Percentiles rank a stretch among this genome's conserved stretches.
phyloP scores from a whole-genome alignment of 371 early-diverging fungal genomes.

The Circinella umbellata region DNA sequence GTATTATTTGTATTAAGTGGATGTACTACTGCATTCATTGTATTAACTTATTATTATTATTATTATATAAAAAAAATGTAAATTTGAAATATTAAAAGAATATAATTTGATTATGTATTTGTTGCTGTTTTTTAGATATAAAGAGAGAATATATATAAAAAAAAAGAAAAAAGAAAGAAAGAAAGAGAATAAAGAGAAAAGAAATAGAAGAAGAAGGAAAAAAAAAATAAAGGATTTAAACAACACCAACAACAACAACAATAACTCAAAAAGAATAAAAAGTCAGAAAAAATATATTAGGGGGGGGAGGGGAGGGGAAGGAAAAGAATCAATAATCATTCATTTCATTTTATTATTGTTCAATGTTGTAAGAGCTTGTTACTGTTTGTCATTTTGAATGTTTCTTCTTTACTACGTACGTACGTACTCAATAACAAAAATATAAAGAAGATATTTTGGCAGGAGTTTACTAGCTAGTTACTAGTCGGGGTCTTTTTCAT shows the following conservation, averaged over 20 bases:
- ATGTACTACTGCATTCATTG: slow-evolving; percentile 17
- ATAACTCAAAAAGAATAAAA: background rate
- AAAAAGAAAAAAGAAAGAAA: slow-evolving; percentile 17
- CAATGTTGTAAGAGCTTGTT: no score
- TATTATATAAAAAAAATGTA: slow-evolving; percentile 1
- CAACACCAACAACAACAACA: background rate
- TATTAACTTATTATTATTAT: background rate
- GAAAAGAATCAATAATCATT: no score
- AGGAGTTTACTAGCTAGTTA: no score
- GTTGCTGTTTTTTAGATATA: no score
- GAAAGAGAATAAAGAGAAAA: slow-evolving; percentile 11
- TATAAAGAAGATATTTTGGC: no score
- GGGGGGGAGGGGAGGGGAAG: background rate
- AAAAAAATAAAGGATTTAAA: slow-evolving; percentile 12
- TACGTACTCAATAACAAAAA: no score
- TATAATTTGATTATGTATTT: slow-evolving; percentile 14
- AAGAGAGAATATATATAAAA: slow-evolving; percentile 8
- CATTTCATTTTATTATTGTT: no score
- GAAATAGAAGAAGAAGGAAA: background rate
- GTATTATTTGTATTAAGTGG: slow-evolving; percentile 6
- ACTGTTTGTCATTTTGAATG: no score
- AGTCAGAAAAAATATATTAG: background rate
- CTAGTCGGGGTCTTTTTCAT: no score
- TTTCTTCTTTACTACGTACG: no score
- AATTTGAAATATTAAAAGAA: background rate